A percentile compares a stretch with the other conserved stretches of the same genome.
Evolutionary conservation across 179 eudicot species (phyloP).

Genomic region (Nepenthes alata): DNA sequence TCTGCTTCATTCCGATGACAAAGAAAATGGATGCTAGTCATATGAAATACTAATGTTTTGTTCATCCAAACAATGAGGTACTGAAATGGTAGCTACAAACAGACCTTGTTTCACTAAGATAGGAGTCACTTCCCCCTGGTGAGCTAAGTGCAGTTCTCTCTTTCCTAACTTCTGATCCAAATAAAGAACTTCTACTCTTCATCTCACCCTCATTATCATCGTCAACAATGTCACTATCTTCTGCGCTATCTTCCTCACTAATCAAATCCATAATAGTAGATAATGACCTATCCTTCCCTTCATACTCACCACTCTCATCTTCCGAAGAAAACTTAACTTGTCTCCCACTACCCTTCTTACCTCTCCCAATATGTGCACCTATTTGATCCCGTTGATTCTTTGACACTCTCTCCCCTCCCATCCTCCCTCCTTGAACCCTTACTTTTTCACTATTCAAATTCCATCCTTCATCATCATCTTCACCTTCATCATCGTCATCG

Average conservation of each 20-base stretch:
- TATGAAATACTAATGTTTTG: neutral
- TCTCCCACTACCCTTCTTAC: conserved; percentile 11
- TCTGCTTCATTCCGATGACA: no score
- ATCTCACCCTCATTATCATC: conserved; percentile 22
- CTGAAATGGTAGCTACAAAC: neutral
- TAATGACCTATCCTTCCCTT: conserved; percentile 21
- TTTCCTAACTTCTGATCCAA: conserved; percentile 17
- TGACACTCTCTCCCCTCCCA: conserved; percentile 6
- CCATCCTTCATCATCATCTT: neutral
- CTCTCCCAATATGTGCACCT: conserved; percentile 9
- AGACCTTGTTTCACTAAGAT: conserved; percentile 76
- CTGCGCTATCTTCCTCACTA: conserved; percentile 47
- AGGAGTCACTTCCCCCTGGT: conserved; percentile 34
- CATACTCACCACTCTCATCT: conserved; percentile 14
- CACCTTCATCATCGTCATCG: neutral
- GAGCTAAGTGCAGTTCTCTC: conserved; percentile 18
- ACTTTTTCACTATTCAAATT: neutral
- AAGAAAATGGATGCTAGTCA: neutral
- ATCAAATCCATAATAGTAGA: conserved; percentile 41
- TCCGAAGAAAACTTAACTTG: conserved; percentile 14
- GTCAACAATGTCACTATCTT: conserved; percentile 22
- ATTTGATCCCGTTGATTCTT: conserved; percentile 3
- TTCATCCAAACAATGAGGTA: neutral
- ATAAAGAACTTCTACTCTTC: conserved; percentile 24
- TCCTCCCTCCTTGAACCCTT: neutral